Base-by-base conservation (phyloP, 768 basidiomycete species). In the Suillus fuscotomentosus region DNA sequence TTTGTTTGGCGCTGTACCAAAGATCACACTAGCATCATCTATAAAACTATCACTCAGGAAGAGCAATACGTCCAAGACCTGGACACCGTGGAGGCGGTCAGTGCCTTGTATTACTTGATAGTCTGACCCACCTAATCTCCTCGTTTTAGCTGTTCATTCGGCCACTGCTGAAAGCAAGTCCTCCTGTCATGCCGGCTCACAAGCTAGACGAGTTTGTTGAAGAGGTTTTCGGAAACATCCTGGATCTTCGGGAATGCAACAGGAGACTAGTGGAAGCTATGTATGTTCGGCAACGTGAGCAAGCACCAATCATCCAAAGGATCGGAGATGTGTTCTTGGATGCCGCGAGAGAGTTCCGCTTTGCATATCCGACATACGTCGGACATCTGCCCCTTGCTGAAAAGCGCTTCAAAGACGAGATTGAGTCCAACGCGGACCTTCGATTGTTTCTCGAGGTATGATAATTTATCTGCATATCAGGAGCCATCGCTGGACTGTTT, bases 241-340 rank as follows among this genome's bases (percentile, higher is more conserved):
- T 91, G 5, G 92, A 94, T 66, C 80, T 99, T n/a, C 85, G 92
- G 20, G 90, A 92, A 72, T 90, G 91, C 71, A 94, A 91, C 70
- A 83, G 87, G 38, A 83, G 88, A 13, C 81, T 97, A n/a, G 82
- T 98, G 17, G 93, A 96, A 70, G 86, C 91, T 4, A 85, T 98
- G 78, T 87, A 89, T 69, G 89, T 94, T 48, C 87, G 95, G 38
- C 94, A 98, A 72, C 77, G 75, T 43, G 95, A 97, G 72, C 90
- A 95, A 66, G 85, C 84, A 0, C 90, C 91, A 0, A 84, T 97
- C 60, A 92, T 99, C 42, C 84, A 88, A 66, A 83, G 85, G 48
- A 91, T 98, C 27, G 96, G 97, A 0, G 95, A 97, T 71, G 86
- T 97, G 55, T 94, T 97, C 73, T 80, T 97, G 45, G 86, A 89